A percentile compares a stretch with the other conserved stretches of the same genome.
Conservation (phyloP, 306 rosid genomes). For the Malus fusca region DNA sequence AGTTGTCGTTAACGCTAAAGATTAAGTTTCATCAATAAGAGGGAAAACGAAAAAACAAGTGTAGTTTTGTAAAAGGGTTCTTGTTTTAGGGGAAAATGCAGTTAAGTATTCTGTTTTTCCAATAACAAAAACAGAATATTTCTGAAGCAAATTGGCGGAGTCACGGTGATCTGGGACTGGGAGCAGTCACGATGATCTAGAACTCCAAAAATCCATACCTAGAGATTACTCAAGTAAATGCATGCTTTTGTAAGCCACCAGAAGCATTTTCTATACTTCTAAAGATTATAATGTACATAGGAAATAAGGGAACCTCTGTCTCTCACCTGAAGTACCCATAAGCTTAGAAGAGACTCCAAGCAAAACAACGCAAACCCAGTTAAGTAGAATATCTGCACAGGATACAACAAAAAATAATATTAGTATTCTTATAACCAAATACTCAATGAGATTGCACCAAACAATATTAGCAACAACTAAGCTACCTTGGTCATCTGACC, state of each 20-base stretch:
- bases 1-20: too few relatives aligned
- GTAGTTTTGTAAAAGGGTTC: too few relatives aligned
- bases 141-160: too few relatives aligned
- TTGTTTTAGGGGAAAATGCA: too few relatives aligned
- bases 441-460: background rate
- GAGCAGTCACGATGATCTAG: background rate
- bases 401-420: background rate
- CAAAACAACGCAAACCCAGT: constrained; percentile 90
- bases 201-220: background rate
- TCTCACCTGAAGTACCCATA: constrained; percentile 95
- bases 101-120: too few relatives aligned
- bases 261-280: background rate
- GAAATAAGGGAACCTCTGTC: background rate
- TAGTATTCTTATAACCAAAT: constrained; percentile 4
- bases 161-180: background rate
- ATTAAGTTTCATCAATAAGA: too few relatives aligned
- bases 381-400: constrained; percentile 76
- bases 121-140: too few relatives aligned
- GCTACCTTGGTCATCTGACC: background rate
- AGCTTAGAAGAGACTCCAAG: constrained; percentile 90
- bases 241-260: background rate
- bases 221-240: background rate
- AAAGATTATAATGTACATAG: background rate
- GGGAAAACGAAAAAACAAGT: too few relatives aligned
- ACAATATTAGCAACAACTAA: background rate